These are phyloP conservation scores for Fagus sylvatica DNA, from an alignment of 306 rosid genomes.

Conservation along the genomic window DNA sequence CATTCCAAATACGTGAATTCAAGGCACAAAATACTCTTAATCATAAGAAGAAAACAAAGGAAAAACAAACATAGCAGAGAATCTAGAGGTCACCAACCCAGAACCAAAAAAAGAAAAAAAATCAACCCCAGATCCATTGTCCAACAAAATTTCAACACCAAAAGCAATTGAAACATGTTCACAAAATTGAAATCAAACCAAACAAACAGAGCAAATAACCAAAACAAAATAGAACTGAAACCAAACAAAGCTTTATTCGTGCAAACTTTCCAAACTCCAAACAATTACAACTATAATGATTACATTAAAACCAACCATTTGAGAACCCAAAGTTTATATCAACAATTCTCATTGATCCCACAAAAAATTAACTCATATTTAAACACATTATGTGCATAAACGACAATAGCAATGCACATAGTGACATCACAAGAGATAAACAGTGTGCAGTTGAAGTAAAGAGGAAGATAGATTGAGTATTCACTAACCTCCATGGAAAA, in stretches of 20 bases:
- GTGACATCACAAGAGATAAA: conserved; percentile 24
- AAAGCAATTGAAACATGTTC: conserved; percentile 16
- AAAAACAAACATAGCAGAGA: background rate
- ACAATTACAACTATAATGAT: conserved; percentile 23
- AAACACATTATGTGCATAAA: conserved; percentile 18
- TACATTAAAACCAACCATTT: conserved; percentile 30
- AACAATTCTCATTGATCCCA: conserved; percentile 27
- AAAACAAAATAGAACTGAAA: conserved; percentile 22
- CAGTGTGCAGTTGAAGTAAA: conserved; percentile 14
- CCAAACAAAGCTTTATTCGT: conserved; percentile 21
- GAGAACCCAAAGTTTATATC: conserved; percentile 27
- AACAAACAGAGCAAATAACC: conserved; percentile 15
- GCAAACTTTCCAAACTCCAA: conserved; percentile 27
- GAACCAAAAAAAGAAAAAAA: conserved; percentile 11
- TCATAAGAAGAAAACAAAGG: background rate
- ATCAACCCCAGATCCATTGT: conserved; percentile 48
- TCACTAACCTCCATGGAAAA: conserved; percentile 42
- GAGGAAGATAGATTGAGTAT: conserved; percentile 23
- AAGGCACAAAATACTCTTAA: conserved; percentile 7
- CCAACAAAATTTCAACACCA: conserved; percentile 11
- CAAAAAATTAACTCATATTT: conserved; percentile 13
- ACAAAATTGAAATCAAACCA: conserved; percentile 11
- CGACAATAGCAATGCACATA: conserved; percentile 28
- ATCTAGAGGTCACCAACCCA: conserved; percentile 24
- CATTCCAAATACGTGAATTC: background rate